A percentile compares a stretch with the other conserved stretches of the same genome.
These are phyloP conservation scores for Lyophyllum shimeji DNA, from an alignment of 768 basidiomycete species.

Conservation along the genomic window DNA sequence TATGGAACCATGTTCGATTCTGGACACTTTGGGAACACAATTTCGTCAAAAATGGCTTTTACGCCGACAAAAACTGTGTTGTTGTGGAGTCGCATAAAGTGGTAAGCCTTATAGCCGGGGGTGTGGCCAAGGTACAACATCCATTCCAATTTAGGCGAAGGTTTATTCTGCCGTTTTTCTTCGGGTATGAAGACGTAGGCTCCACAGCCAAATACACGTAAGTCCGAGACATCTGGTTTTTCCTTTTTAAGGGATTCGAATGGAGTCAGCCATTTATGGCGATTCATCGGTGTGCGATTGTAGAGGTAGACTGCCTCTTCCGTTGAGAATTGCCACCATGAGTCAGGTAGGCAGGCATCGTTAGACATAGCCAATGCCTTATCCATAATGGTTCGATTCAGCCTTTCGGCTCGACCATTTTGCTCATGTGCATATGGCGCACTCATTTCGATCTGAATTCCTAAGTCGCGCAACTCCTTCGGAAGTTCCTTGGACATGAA, in stretches of 20 bases:
- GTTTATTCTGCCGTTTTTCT: background rate
- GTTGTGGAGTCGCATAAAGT: background rate
- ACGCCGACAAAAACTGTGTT: background rate
- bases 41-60: constrained; percentile 8
- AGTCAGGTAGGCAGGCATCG: background rate
- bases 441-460: background rate
- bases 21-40: constrained; percentile 3
- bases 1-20: too few relatives aligned
- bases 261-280: background rate
- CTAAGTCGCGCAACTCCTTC: background rate
- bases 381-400: background rate
- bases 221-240: background rate
- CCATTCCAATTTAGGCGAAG: background rate
- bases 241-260: background rate
- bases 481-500: background rate
- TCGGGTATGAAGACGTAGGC: constrained; percentile 4
- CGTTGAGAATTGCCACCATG: constrained; percentile 8
- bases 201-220: constrained; percentile 10
- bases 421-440: background rate
- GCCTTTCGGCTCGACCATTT: background rate
- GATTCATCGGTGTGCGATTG: background rate
- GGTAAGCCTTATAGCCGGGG: background rate
- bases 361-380: background rate
- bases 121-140: background rate
- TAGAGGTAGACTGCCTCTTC: background rate